Percentiles rank a stretch among this genome's conserved stretches.
These are phyloP conservation scores for Bombardia bombarda DNA, from an alignment of 495 filamentous ascomycete species.

Conservation along the genomic window DNA sequence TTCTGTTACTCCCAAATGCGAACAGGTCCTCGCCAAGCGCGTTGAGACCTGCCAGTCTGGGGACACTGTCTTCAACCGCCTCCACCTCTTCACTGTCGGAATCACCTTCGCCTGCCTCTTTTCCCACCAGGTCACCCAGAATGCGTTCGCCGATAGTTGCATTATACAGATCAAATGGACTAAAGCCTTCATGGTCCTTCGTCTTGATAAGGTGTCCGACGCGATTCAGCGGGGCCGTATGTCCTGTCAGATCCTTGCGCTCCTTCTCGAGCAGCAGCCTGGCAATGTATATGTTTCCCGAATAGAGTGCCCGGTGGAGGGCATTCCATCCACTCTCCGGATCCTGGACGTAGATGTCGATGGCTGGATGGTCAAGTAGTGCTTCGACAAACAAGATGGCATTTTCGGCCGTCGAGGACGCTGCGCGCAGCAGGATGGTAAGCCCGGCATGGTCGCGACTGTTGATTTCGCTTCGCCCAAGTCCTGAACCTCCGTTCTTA, in stretches of 20 bases:
- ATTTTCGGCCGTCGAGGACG: conserved; percentile 60
- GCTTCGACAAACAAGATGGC: conserved; percentile 66
- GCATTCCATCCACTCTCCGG: conserved; percentile 93
- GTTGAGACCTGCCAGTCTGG: conserved; percentile 5
- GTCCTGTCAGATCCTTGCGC: conserved; percentile 51
- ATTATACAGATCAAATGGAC: conserved; percentile 86
- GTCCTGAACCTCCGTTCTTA: conserved; percentile 21
- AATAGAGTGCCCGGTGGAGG: conserved; percentile 85
- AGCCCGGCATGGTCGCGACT: conserved; percentile 68
- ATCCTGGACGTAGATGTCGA: conserved; percentile 82
- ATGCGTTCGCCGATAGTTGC: conserved; percentile 62
- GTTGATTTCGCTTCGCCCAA: conserved; percentile 71
- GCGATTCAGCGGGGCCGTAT: conserved; percentile 32
- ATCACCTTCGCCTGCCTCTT: conserved; percentile 23
- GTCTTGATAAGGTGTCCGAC: conserved; percentile 74
- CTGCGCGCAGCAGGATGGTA: conserved; percentile 79
- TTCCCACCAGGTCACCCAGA: conserved; percentile 22
- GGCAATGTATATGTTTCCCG: conserved; percentile 84
- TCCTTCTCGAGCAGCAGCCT: conserved; percentile 71
- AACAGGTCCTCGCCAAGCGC: conserved; percentile 72
- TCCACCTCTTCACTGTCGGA: conserved; percentile 33
- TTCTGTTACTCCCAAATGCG: conserved; percentile 92
- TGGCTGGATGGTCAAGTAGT: conserved; percentile 69
- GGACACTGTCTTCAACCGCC: conserved; percentile 11
- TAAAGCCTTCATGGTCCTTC: conserved; percentile 91